Percentiles rank a stretch among this genome's conserved stretches.
These are phyloP conservation scores for Penicillium olsonii DNA, from an alignment of 2,329 filamentous ascomycete genomes.

Conservation along the genomic window DNA sequence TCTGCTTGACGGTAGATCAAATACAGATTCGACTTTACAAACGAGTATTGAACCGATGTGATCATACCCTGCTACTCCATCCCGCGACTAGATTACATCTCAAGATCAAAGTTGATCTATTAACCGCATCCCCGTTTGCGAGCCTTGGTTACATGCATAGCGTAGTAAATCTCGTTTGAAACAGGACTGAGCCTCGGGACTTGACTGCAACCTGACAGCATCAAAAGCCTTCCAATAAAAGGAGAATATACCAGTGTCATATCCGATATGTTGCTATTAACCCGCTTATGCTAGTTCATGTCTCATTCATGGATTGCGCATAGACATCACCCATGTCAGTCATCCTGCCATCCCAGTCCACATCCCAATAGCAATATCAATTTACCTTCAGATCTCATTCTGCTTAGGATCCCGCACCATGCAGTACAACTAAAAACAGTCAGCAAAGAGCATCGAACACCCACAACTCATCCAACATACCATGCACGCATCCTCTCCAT, in stretches of 20 bases:
- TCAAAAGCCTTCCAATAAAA: not conserved
- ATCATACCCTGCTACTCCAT: not conserved
- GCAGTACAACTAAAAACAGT: constrained; percentile 26
- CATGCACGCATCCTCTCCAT: constrained; percentile 59
- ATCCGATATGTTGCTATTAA: not conserved
- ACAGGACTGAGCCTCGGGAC: not conserved
- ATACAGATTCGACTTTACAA: not conserved
- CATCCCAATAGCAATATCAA: not conserved
- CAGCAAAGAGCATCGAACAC: constrained; percentile 1
- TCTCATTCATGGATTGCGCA: not conserved
- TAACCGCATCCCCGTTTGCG: not conserved
- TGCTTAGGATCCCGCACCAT: constrained; percentile 25
- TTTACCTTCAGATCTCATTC: constrained; percentile 9
- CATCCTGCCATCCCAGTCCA: not conserved
- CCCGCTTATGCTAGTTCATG: not conserved
- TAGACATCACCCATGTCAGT: not conserved
- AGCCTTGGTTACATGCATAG: not conserved
- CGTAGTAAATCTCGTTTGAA: not conserved
- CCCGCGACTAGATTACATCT: not conserved
- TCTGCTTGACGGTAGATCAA: too few relatives aligned
- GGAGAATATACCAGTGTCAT: not conserved
- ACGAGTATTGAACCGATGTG: too few relatives aligned
- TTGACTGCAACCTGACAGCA: not conserved
- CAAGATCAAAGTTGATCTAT: not conserved
- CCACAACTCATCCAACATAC: constrained; percentile 30